Conservation (phyloP, 768 basidiomycete genomes). For the Leccinum disarticulatum region DNA sequence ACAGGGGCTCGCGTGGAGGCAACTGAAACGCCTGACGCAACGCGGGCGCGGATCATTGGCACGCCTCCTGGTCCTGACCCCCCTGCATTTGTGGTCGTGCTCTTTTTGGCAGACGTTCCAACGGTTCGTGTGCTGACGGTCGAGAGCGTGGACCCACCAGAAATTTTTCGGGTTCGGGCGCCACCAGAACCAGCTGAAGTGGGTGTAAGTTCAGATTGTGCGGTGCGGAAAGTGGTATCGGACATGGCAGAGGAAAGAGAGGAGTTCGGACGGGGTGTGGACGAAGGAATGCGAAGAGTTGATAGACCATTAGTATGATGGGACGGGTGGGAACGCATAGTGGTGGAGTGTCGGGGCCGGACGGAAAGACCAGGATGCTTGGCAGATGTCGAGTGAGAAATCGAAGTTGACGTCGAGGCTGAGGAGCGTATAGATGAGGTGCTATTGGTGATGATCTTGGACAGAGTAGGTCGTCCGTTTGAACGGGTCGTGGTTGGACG, state of each 20-base stretch:
- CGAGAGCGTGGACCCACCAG: constrained; percentile 31
- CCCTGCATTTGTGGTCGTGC: not conserved
- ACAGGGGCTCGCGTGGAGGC: constrained; percentile 24
- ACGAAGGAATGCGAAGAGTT: constrained; percentile 32
- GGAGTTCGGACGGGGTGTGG: constrained; percentile 26
- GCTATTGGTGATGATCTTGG: constrained; percentile 29
- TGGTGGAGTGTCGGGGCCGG: constrained; percentile 22
- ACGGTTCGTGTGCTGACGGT: constrained; percentile 32
- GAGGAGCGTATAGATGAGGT: constrained; percentile 26
- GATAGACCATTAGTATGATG: constrained; percentile 26
- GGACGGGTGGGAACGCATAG: constrained; percentile 26
- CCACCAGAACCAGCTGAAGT: constrained; percentile 26
- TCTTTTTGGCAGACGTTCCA: constrained; percentile 26
- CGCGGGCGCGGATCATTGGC: constrained; percentile 15
- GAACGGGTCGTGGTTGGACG: constrained; percentile 7
- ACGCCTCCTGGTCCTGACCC: constrained; percentile 12
- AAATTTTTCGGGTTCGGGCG: constrained; percentile 30
- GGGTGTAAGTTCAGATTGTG: constrained; percentile 32
- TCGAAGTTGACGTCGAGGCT: constrained; percentile 10
- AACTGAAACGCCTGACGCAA: constrained; percentile 29
- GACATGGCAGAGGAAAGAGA: constrained; percentile 32
- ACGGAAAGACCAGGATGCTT: constrained; percentile 19
- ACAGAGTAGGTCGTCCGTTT: constrained; percentile 28
- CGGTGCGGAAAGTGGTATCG: constrained; percentile 33
- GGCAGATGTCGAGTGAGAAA: constrained; percentile 9